Percentiles rank a stretch among this genome's conserved stretches.
Evolutionary conservation across 345 rosid species (phyloP).

Genomic region (Rhodomyrtus tomentosa): DNA sequence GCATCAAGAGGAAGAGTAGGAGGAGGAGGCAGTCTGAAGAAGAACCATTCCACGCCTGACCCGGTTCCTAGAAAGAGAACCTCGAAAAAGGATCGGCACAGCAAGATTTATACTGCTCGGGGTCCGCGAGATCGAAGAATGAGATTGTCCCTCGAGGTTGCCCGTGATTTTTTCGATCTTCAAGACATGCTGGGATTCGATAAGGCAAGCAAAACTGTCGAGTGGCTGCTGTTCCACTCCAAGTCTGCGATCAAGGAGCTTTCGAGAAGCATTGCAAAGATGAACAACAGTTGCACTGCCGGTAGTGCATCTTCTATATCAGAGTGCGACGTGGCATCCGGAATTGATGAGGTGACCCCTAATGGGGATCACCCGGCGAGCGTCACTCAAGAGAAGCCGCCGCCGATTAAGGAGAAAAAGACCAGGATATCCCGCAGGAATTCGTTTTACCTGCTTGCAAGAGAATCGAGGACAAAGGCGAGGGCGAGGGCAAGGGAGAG

Average conservation of each 20-base stretch:
- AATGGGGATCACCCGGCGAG: not conserved
- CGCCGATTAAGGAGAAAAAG: slow-evolving; percentile 11
- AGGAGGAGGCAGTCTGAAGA: not conserved
- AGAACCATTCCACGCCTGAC: not conserved
- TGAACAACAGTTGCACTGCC: not conserved
- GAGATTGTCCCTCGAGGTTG: slow-evolving; percentile 74
- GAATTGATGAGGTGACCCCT: slow-evolving; percentile 2
- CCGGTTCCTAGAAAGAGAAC: slow-evolving; percentile 18
- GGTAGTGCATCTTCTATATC: slow-evolving; percentile 31
- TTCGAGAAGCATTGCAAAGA: not conserved
- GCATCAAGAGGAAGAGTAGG: not conserved
- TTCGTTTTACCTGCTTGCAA: slow-evolving; percentile 14
- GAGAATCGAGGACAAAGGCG: slow-evolving; percentile 46
- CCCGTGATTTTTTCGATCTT: slow-evolving; percentile 56
- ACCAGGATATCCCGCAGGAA: slow-evolving; percentile 17
- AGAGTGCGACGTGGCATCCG: slow-evolving; percentile 33
- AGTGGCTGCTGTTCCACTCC: slow-evolving; percentile 66
- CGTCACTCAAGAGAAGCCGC: slow-evolving; percentile 6
- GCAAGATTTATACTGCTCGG: slow-evolving; percentile 74
- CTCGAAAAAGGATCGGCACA: slow-evolving; percentile 63
- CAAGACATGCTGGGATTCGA: slow-evolving; percentile 80
- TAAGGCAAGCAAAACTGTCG: slow-evolving; percentile 76
- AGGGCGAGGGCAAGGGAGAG: slow-evolving; percentile 69
- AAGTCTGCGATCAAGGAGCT: slow-evolving; percentile 47
- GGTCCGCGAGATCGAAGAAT: slow-evolving; percentile 81